Evolutionary conservation across 1,139 yeast genomes (phyloP), one percentile per base, ranked within the genome.

Genomic region (Yamadazyma membranifaciens): DNA sequence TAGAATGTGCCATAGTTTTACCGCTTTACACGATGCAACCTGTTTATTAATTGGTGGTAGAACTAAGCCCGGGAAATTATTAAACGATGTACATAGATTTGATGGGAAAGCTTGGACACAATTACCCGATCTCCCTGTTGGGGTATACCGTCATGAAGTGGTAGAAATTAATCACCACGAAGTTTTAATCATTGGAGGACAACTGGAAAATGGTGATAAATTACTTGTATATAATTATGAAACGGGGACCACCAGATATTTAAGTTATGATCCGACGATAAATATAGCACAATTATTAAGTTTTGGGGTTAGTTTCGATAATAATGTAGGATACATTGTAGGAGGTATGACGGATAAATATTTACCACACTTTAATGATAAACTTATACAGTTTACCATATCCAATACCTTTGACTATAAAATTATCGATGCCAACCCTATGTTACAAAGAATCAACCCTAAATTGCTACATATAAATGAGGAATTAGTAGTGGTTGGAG

Each of bases 21-120:
- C 78, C 0, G 44, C 55, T 0, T 40, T 78, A 1, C 48, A 52
- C 1, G 52, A 56, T 6, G 51, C 56, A 5, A 52, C 55, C 0
- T 46, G 64, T 0, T 44, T 82, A 2, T 47, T 84, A n/a, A 63
- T 78, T 24, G 95, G 94, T 3, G 95, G 95, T 2, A 69, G 95
- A 46, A 65, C 75, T 3, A 71, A 80, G 6, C 95, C 95, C 1
- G 73, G 75, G 1, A 57, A 59, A 9, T 62, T 67, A 0, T 57
- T 78, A 31, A 43, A 43, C 5, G 74, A 69, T 42, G 61, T 65
- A 0, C 63, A 64, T 52, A 46, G 39, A 36, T 51, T 56, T 28
- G 38, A 40, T 2, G 36, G 36, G 1, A 32, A 25, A 5, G 26
- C 45, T 27, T 76, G 85, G 83, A 35, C 37, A 2, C 40, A 49